phyloP scores from a whole-genome alignment of 148 eudicot species.

The Agrostemma githago region DNA sequence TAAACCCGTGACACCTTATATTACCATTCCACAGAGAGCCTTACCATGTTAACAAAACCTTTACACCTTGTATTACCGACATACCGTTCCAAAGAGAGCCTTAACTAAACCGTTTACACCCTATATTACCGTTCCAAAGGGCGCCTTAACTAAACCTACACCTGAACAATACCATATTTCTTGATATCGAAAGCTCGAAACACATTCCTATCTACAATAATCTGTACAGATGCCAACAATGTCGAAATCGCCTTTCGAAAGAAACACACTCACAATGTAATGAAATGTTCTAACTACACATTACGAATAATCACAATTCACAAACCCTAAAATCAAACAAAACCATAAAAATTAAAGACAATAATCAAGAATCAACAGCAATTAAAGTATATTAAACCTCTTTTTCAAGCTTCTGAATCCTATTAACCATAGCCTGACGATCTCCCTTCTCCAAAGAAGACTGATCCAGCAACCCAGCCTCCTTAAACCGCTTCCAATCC shows the following conservation, averaged over 20 bases:
- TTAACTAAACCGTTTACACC: background rate
- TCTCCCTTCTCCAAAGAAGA: slow-evolving; percentile 55
- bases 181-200: background rate
- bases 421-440: slow-evolving; percentile 40
- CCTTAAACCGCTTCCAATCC: slow-evolving; percentile 79
- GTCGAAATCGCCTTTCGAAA: background rate
- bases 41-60: background rate
- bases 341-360: background rate
- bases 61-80: no score
- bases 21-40: background rate
- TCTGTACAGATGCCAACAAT: no score
- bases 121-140: background rate
- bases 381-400: slow-evolving; percentile 52
- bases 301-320: background rate
- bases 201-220: background rate
- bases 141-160: background rate
- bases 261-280: no score
- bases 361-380: background rate
- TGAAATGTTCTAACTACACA: no score
- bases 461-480: slow-evolving; percentile 70
- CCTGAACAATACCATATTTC: background rate
- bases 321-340: background rate
- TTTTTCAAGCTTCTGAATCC: slow-evolving; percentile 43
- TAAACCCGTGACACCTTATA: no score
- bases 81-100: background rate